Evolutionary conservation across 441 rosid genomes (phyloP).

Genomic region (Populus trichocarpa): DNA sequence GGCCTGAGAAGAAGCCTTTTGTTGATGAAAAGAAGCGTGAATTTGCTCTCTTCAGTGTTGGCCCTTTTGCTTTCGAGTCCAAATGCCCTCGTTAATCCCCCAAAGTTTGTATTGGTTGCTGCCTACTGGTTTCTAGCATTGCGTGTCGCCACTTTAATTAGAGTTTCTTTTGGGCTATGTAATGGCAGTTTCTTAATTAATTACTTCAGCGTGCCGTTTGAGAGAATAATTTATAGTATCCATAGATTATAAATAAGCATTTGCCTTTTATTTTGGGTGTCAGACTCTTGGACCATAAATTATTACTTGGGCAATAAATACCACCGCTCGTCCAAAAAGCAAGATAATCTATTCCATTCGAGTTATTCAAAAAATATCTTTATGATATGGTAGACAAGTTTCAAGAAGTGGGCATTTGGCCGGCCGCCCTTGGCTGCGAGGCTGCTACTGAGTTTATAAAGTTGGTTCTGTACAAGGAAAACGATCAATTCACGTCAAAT

Average conservation of each 20-base stretch:
- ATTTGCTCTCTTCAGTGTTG: constrained; percentile 47
- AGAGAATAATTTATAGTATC: neutral
- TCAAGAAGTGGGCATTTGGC: too few relatives aligned
- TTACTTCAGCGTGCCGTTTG: neutral
- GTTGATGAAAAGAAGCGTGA: constrained; percentile 20
- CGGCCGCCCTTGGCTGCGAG: too few relatives aligned
- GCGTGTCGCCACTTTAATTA: neutral
- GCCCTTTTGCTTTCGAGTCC: constrained; percentile 67
- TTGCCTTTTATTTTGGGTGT: neutral
- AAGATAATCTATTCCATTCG: too few relatives aligned
- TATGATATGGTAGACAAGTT: too few relatives aligned
- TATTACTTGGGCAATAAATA: too few relatives aligned
- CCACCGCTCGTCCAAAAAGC: too few relatives aligned
- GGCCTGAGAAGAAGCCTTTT: constrained; percentile 32
- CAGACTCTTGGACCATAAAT: too few relatives aligned
- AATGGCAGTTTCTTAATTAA: neutral
- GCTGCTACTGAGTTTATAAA: too few relatives aligned
- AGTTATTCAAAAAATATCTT: too few relatives aligned
- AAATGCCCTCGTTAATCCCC: constrained; percentile 26
- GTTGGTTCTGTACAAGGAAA: too few relatives aligned
- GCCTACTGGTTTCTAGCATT: neutral
- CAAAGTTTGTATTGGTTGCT: neutral
- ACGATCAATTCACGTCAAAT: too few relatives aligned
- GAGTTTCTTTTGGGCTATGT: neutral
- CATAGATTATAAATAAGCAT: neutral